Base-by-base conservation (phyloP, 75 land plant species). In the Cunninghamia lanceolata region DNA sequence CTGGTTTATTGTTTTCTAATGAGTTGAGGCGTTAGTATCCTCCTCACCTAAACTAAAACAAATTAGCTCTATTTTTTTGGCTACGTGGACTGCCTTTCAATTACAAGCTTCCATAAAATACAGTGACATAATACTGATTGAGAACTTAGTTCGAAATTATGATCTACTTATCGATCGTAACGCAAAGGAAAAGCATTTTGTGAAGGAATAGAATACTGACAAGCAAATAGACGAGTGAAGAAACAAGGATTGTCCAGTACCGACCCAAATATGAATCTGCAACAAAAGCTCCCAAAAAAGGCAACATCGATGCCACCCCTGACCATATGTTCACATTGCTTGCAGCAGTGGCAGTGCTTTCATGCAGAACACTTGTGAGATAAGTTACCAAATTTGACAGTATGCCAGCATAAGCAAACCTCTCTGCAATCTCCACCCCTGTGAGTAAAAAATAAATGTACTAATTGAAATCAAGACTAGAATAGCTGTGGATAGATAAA, bases 321-420 rank as follows among this genome's bases (percentile, higher is more conserved):
- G 54, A 52, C 96, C 97, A 95, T 28, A 84, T 86, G 84, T 93
- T 94, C 38, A 91, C 95, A 82, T 87, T 90, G 30, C 84, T 92
- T 15, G 96, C 93, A 5, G 96, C 94, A 11, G 79, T 66, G 34
- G 90, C 93, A 46, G 88, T 95, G 66, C 89, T 74, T 53, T 90
- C 91, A 76, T 91, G 82, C 75, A 95, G 84, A 46, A 88, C 85
- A 10, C 71, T 87, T 7, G 89, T 91, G 47, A 95, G 83, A 82
- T 93, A 95, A 21, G 84, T 88, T 32, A 95, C 96, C 82, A 95
- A 84, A 40, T 95, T 95, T 34, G 90, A 85, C 0, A 82, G 84
- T 4, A 95, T 91, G 3, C 97, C 97, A 82, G 88, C 91, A 82
- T 93, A 95, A 4, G 96, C 96, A 42, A 93, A 89, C 76, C 96